Conservation (phyloP, 2,329 filamentous ascomycete species). For the Stemphylium lycopersici region DNA sequence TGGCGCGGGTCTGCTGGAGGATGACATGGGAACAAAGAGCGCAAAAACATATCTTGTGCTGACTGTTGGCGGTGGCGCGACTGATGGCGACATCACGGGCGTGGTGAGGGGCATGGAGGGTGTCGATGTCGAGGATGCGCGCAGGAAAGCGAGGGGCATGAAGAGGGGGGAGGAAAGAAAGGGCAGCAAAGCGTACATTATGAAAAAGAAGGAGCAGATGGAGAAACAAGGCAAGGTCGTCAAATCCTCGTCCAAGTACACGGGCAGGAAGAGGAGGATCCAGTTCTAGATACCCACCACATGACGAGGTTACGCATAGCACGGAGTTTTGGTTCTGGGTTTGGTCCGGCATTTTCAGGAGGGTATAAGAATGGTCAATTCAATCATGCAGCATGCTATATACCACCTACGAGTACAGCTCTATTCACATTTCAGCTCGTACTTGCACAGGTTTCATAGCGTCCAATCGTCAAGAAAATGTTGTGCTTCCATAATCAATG, state of each 20-base stretch:
- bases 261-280: constrained; percentile 81
- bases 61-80: constrained; percentile 77
- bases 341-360: constrained; percentile 17
- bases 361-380: constrained; percentile 41
- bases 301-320: constrained; percentile 43
- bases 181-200: constrained; percentile 82
- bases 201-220: constrained; percentile 91
- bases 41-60: constrained; percentile 95
- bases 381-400: constrained; percentile 49
- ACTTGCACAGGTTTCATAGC: constrained; percentile 41
- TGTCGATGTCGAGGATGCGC: constrained; percentile 72
- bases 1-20: constrained; percentile 90
- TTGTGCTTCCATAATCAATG: constrained; percentile 8
- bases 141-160: constrained; percentile 59
- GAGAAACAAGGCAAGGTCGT: constrained; percentile 93
- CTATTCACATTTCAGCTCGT: constrained; percentile 44
- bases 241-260: constrained; percentile 91
- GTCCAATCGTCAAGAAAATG: constrained; percentile 32
- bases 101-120: constrained; percentile 88
- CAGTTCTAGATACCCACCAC: constrained; percentile 65
- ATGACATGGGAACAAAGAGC: constrained; percentile 96
- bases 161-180: constrained; percentile 69
- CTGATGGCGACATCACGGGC: constrained; percentile 78
- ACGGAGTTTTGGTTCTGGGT: constrained; percentile 38
- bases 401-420: constrained; percentile 51